Base-by-base conservation (phyloP, 768 basidiomycete species). In the Tephrocybe sp. region DNA sequence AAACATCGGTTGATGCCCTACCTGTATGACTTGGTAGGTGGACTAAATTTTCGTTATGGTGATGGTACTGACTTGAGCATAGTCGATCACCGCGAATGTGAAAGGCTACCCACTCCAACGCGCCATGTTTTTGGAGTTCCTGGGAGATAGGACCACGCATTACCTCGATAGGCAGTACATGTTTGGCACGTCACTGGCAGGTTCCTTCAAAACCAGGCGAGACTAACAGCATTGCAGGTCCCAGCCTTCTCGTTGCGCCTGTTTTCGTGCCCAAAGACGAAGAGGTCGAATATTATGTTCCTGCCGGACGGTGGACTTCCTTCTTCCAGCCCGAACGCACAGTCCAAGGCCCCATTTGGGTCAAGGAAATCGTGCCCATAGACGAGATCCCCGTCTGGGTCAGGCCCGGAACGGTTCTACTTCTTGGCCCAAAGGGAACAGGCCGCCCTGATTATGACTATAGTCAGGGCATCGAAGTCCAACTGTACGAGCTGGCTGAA, bases 1-100 rank as follows among this genome's bases (percentile, higher is more conserved):
- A 89, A 87, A 62, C 79, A 88, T 66, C 69, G 85, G 32, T 68
- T 90, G 45, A 88, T 88, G 86, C 88, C 87, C 0, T 88, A 89
- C 63, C 65, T 90, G 12, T 84, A 84, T 54, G 66, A 75, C 41
- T 66, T 81, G 51, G 81, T 83, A 56, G 51, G 75, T 15, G 20
- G 21, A 18, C 21, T 38, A 37, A 28, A 15, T 32, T 15, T 24
- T 18, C 33, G 26, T 21, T 34, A 11, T 10, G 48, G 30, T n/a
- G 43, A 20, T 38, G 14, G 54, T 32, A n/a, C 51, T 55, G 3
- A 56, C 11, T 18, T 4, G 20, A 15, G 34, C 47, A 0, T 54
- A 83, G 82, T 79, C 83, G 5, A 72, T 82, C 7, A 61, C 80
- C 60, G 78, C 81, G 3, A 70, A 75, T 57, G 40, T 63, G 17